Percentiles rank a stretch among this genome's conserved stretches.
Evolutionary conservation across 495 filamentous ascomycete genomes (phyloP).

Genomic region (Penicillium steckii): DNA sequence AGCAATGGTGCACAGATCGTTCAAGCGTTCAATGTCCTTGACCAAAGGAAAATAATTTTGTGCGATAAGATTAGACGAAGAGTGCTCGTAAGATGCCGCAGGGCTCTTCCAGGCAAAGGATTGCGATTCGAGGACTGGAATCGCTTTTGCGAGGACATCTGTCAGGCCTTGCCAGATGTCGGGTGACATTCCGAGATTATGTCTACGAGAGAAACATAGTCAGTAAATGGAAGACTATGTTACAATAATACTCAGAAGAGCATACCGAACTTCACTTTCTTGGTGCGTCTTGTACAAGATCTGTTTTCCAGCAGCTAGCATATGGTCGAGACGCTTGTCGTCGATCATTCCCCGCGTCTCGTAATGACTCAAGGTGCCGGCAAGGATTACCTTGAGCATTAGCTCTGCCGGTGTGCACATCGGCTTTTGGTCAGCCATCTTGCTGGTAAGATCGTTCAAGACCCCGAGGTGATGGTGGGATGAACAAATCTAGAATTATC

Average conservation of each 20-base stretch:
- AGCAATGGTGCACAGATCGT: conserved; percentile 80
- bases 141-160: conserved; percentile 57
- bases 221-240: conserved; percentile 2
- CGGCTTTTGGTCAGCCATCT: conserved; percentile 37
- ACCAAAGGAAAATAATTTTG: conserved; percentile 71
- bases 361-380: conserved; percentile 49
- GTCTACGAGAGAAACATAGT: conserved; percentile 9
- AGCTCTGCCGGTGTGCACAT: conserved; percentile 48
- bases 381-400: conserved; percentile 48
- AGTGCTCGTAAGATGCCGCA: conserved; percentile 54
- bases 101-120: conserved; percentile 60
- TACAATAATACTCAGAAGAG: background rate
- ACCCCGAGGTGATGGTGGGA: background rate
- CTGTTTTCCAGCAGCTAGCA: conserved; percentile 49
- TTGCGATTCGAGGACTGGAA: conserved; percentile 61
- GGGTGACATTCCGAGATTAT: conserved; percentile 54
- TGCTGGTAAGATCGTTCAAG: conserved; percentile 4
- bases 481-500: conserved; percentile 4
- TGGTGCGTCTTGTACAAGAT: conserved; percentile 52
- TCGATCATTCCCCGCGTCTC: conserved; percentile 52
- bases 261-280: conserved; percentile 49
- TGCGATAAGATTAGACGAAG: conserved; percentile 69
- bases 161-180: conserved; percentile 70
- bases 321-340: conserved; percentile 49
- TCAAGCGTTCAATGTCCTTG: conserved; percentile 79